Percentiles rank a stretch among this genome's conserved stretches.
Evolutionary conservation across 352 stramenopile genomes (phyloP).

Genomic region (Phytophthora niederhauseri): DNA sequence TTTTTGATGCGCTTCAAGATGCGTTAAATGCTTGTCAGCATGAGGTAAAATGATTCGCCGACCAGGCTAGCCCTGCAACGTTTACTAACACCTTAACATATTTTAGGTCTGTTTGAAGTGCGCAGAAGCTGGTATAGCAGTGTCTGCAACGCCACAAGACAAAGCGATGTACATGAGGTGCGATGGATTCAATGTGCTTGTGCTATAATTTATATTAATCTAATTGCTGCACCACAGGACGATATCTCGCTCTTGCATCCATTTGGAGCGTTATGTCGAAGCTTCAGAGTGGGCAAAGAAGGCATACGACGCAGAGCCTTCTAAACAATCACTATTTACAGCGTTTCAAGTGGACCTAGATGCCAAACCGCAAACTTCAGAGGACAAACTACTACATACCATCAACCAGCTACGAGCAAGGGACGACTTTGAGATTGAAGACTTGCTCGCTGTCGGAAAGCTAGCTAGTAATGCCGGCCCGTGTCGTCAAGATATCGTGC

Average conservation of each 20-base stretch:
- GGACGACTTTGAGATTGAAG: constrained; percentile 70
- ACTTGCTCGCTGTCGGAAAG: constrained; percentile 66
- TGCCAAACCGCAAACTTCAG: constrained; percentile 12
- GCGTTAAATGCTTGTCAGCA: constrained; percentile 42
- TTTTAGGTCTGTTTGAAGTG: constrained; percentile 59
- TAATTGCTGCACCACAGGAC: constrained; percentile 21
- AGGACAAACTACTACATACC: constrained; percentile 26
- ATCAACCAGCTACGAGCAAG: constrained; percentile 45
- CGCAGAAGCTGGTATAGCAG: constrained; percentile 38
- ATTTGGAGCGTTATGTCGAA: constrained; percentile 37
- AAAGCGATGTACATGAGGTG: constrained; percentile 68
- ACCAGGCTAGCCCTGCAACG: not conserved
- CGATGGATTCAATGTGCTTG: not conserved
- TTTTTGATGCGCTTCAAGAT: constrained; percentile 58
- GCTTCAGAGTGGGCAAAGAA: constrained; percentile 53
- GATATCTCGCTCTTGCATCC: constrained; percentile 44
- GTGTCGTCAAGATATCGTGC: constrained; percentile 41
- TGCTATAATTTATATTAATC: constrained; percentile 2
- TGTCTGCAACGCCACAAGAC: constrained; percentile 31
- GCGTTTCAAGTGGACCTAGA: constrained; percentile 54
- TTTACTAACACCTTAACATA: not conserved
- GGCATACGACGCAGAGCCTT: constrained; percentile 51
- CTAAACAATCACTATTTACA: constrained; percentile 67
- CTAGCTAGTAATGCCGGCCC: constrained; percentile 33
- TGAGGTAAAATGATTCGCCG: constrained; percentile 33